phyloP scores from a whole-genome alignment of 305 asterid genomes.

The Fraxinus velutina region DNA sequence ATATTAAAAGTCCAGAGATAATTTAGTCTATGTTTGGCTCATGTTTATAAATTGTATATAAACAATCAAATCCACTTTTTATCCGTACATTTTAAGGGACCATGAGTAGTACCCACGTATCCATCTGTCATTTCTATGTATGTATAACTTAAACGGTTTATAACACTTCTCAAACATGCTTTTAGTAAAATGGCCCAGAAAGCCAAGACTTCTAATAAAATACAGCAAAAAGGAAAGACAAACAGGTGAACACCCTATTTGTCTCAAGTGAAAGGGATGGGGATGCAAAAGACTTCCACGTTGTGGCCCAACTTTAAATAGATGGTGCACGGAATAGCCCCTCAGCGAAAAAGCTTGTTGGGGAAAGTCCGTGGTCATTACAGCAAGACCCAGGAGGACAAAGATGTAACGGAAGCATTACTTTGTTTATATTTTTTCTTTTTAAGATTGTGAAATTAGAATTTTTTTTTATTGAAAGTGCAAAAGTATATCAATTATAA shows the following conservation, averaged over 20 bases:
- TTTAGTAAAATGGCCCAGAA: not conserved
- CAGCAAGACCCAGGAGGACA: not conserved
- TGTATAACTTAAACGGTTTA: not conserved
- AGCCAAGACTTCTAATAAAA: not conserved
- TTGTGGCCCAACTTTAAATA: not conserved
- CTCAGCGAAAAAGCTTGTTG: not conserved
- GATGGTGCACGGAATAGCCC: not conserved
- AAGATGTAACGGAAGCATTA: not conserved
- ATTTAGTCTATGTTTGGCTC: not conserved
- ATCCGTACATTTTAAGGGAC: not conserved
- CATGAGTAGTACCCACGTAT: not conserved
- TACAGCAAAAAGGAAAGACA: not conserved
- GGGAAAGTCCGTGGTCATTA: not conserved
- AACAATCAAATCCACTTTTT: not conserved
- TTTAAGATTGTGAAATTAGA: not conserved
- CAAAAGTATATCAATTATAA: not conserved
- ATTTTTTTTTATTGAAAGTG: not conserved
- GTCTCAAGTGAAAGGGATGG: not conserved
- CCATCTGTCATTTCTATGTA: not conserved
- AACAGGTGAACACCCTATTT: not conserved
- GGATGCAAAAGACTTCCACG: not conserved
- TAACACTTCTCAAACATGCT: not conserved
- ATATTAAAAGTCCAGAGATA: not conserved
- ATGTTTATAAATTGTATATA: not conserved
- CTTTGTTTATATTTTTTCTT: not conserved